Percentiles rank a stretch among this genome's conserved stretches.
These are phyloP conservation scores for Cladosporium sp. DNA, from an alignment of 2,329 filamentous ascomycete species.

Conservation along the genomic window DNA sequence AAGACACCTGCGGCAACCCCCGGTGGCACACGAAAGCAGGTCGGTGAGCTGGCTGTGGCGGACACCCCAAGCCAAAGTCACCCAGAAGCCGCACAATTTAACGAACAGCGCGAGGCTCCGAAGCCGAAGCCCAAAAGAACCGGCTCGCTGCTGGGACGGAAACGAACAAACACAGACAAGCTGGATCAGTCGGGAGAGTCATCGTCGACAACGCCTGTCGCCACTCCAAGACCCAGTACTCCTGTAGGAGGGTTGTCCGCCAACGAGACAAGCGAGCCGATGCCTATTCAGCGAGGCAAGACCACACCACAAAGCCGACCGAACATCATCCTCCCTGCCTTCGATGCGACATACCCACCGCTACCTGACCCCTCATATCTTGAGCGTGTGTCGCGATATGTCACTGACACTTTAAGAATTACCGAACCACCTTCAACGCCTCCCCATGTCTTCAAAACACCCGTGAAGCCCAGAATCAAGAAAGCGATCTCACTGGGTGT, in stretches of 20 bases:
- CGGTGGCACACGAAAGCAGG: conserved; percentile 54
- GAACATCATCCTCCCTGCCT: conserved; percentile 68
- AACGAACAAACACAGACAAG: conserved; percentile 20
- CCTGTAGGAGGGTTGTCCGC: background rate
- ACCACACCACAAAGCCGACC: conserved; percentile 32
- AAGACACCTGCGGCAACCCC: conserved; percentile 52
- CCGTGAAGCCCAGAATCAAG: conserved; percentile 64
- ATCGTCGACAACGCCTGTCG: conserved; percentile 1
- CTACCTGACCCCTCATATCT: conserved; percentile 43
- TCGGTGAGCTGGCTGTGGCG: conserved; percentile 48
- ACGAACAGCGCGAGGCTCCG: conserved; percentile 32
- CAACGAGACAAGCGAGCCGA: background rate
- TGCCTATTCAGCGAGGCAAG: conserved; percentile 25
- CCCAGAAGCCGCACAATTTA: conserved; percentile 50
- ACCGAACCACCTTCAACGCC: conserved; percentile 42
- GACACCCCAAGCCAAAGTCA: conserved; percentile 48
- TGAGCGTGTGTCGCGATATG: conserved; percentile 36
- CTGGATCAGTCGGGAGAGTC: conserved; percentile 15
- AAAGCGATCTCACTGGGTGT: conserved; percentile 91
- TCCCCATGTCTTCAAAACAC: conserved; percentile 66
- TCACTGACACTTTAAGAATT: conserved; percentile 31
- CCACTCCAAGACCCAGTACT: background rate
- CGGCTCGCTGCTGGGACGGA: conserved; percentile 23
- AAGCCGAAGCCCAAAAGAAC: conserved; percentile 17
- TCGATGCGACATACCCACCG: conserved; percentile 60